Evolutionary conservation across 192 early-diverging fungal species (phyloP).

Genomic region (Fimicolochytrium jonesii): DNA sequence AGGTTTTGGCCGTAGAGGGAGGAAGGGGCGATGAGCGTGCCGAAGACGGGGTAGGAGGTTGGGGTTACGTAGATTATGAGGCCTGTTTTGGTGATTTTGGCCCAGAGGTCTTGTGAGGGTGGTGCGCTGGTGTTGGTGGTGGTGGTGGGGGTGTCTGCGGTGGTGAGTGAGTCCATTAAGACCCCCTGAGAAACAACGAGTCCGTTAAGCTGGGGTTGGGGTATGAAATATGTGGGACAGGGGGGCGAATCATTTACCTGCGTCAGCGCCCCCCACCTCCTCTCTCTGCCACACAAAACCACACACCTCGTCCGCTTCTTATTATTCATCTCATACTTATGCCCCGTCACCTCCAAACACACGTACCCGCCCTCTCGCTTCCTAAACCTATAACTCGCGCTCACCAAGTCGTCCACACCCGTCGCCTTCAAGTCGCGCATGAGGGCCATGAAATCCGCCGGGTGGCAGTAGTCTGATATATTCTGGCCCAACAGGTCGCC

Average conservation of each 20-base stretch:
- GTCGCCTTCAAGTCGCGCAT: constrained; percentile 60
- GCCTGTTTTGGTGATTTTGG: constrained; percentile 55
- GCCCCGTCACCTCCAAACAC: constrained; percentile 55
- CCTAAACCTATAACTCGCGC: constrained; percentile 54
- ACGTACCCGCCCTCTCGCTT: constrained; percentile 47
- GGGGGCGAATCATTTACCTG: too few species aligned
- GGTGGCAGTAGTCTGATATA: constrained; percentile 48
- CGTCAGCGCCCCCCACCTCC: background rate
- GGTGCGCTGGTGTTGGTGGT: background rate
- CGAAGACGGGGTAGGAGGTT: constrained; percentile 21
- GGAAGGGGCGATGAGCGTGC: background rate
- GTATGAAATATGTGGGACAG: too few species aligned
- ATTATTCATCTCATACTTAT: constrained; percentile 47
- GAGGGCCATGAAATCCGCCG: constrained; percentile 58
- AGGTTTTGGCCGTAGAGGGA: constrained; percentile 13
- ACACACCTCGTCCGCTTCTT: constrained; percentile 55
- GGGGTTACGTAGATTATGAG: constrained; percentile 40
- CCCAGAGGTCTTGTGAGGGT: constrained; percentile 48
- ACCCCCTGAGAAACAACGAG: too few species aligned
- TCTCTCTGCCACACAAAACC: constrained; percentile 45
- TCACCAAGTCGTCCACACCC: constrained; percentile 40
- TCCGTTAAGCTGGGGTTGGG: too few species aligned
- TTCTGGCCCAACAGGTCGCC: constrained; percentile 48
- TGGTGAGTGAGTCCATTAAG: too few species aligned
- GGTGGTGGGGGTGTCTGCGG: background rate